These are phyloP conservation scores for Coemansia guatemalensis DNA, from an alignment of 192 early-diverging fungal species.

Conservation along the genomic window DNA sequence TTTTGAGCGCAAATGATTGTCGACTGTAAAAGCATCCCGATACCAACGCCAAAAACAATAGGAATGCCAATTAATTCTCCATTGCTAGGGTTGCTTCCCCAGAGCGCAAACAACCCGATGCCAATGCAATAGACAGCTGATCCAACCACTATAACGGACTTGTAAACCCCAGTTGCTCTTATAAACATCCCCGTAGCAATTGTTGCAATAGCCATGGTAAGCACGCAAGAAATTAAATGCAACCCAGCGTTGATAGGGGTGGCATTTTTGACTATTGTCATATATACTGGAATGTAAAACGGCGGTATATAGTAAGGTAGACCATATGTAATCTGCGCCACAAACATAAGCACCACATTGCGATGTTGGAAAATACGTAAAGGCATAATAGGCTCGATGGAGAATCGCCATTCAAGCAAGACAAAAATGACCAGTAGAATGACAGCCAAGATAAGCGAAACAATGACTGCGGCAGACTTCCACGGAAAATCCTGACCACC, in stretches of 20 bases:
- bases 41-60: slow-evolving; percentile 41
- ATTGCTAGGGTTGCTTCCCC: slow-evolving; percentile 25
- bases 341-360: slow-evolving; percentile 29
- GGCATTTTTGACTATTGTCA: slow-evolving; percentile 62
- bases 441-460: slow-evolving; percentile 38
- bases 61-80: slow-evolving; percentile 44
- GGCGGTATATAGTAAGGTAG: slow-evolving; percentile 36
- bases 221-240: slow-evolving; percentile 44
- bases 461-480: slow-evolving; percentile 56
- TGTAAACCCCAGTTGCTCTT: slow-evolving; percentile 34
- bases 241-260: slow-evolving; percentile 38
- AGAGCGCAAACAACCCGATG: slow-evolving; percentile 30
- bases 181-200: slow-evolving; percentile 30
- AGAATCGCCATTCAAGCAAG: slow-evolving; percentile 60
- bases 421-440: slow-evolving; percentile 50
- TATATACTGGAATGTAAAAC: slow-evolving; percentile 66
- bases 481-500: slow-evolving; percentile 66
- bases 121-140: slow-evolving; percentile 20
- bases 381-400: slow-evolving; percentile 65
- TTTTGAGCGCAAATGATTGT: slow-evolving; percentile 45
- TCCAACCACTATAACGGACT: slow-evolving; percentile 28
- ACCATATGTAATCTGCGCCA: slow-evolving; percentile 32
- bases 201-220: slow-evolving; percentile 32
- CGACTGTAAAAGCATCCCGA: slow-evolving; percentile 46
- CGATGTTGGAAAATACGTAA: slow-evolving; percentile 57